These are phyloP conservation scores for Podaxis mareebaensis DNA, from an alignment of 768 basidiomycete genomes.

Conservation along the genomic window DNA sequence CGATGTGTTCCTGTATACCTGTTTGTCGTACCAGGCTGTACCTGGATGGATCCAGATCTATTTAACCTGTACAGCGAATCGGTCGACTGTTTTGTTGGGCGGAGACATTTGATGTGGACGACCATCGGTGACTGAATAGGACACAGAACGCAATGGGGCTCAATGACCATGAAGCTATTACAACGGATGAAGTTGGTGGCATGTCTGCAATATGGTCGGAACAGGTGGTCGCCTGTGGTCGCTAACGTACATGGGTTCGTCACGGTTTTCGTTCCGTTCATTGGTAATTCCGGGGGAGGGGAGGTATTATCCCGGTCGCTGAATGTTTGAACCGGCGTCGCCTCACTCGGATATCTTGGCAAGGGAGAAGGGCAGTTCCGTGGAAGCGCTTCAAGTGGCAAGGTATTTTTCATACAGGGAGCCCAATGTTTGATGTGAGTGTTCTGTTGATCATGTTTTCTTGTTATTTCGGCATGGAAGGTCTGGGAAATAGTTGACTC, in stretches of 20 bases:
- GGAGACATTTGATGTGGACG: too few species aligned
- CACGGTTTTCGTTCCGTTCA: background rate
- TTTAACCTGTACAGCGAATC: too few species aligned
- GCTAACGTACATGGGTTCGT: background rate
- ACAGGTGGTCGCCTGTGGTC: background rate
- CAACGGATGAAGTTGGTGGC: background rate
- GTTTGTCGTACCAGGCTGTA: background rate
- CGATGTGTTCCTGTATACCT: background rate
- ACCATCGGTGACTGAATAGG: too few species aligned
- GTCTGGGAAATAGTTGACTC: background rate
- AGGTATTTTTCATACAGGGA: slow-evolving; percentile 10
- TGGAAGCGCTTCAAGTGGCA: slow-evolving; percentile 1
- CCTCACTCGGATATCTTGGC: background rate
- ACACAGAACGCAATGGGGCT: background rate
- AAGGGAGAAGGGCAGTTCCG: background rate
- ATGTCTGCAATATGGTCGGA: background rate
- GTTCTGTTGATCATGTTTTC: background rate
- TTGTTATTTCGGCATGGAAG: background rate
- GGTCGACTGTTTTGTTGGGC: too few species aligned
- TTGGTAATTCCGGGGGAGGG: background rate
- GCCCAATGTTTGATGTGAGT: background rate
- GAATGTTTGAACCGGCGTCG: background rate
- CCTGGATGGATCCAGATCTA: too few species aligned
- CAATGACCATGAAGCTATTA: background rate
- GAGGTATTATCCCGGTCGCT: background rate